Evolutionary conservation across 257 asterid species (phyloP), one percentile per base, ranked within the genome.

Genomic region (Lycium ferocissimum): DNA sequence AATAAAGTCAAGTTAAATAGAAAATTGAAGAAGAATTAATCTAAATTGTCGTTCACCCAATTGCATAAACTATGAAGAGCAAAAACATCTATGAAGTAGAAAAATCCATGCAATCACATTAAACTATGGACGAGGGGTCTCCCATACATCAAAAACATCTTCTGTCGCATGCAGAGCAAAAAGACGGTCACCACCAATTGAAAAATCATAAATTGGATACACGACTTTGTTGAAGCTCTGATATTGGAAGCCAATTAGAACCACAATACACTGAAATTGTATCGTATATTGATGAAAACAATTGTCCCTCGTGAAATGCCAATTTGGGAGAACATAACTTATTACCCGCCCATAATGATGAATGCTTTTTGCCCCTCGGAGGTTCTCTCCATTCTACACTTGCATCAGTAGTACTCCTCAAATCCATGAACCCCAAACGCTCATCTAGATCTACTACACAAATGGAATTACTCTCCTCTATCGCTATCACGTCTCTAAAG

Each of bases 401-500:
- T 70, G 97, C 97, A 3, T 78, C 89, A 1, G 86, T 26, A 1
- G 83, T 45, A 15, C 91, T 89, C 81, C 98, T 93, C 89, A 93
- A 84, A 85, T 95, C 99, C 97, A 95, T 91, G 18, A 94, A 95
- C 84, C 99, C 99, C 59, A 95, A 86, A 87, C 94, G 97, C 86
- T 95, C 99, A 3, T 91, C 94, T 88, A 94, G 98, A 22, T 95
- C 94, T 86, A 95, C 99, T 6, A 95, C 99, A 43, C 99, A 95
- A 1, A 95, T 84, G 0, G 95, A 92, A 80, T 82, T 90, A 0
- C 88, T 88, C 57, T 88, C 97, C 88, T 95, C 98, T 98, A 95
- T 93, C 0, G 96, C 99, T 73, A 92, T 92, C 1, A 97, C 98
- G 26, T 95, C 98, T 84, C 99, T 86, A 20, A 95, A 26, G 1